Evolutionary conservation across 108 stramenopile genomes (phyloP).

Genomic region (Cylindrotheca fusiformis): DNA sequence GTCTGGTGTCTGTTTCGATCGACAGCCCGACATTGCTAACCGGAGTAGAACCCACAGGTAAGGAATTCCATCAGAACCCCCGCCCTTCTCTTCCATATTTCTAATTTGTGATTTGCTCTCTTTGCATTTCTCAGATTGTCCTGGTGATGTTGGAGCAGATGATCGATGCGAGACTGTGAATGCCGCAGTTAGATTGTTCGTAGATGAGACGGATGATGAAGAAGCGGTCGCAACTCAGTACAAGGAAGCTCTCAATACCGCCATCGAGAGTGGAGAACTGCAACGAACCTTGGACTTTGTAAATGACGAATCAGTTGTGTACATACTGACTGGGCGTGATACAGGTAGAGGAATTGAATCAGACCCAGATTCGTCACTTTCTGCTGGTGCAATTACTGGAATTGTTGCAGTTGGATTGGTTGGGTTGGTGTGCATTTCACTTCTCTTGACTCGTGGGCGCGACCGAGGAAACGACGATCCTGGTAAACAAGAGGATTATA

Average conservation of each 20-base stretch:
- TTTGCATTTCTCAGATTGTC: conserved; percentile 11
- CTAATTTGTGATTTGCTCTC: neutral
- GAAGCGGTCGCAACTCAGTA: neutral
- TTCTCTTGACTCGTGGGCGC: conserved; percentile 2
- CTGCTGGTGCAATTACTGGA: conserved; percentile 40
- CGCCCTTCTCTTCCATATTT: no score
- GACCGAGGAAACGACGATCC: conserved; percentile 2
- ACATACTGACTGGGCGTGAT: conserved; percentile 19
- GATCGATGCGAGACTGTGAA: conserved; percentile 14
- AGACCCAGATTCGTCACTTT: neutral
- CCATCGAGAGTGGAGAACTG: conserved; percentile 31
- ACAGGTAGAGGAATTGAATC: neutral
- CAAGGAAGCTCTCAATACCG: conserved; percentile 4
- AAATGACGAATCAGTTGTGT: conserved; percentile 13
- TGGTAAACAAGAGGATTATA: conserved; percentile 9
- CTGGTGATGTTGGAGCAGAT: neutral
- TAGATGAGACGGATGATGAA: neutral
- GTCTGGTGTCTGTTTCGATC: neutral
- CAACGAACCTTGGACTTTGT: conserved; percentile 17
- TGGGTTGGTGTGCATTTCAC: conserved; percentile 9
- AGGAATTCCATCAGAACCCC: no score
- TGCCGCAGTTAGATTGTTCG: conserved; percentile 1
- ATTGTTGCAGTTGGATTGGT: conserved; percentile 38
- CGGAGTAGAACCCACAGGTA: neutral
- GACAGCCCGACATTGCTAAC: neutral